These are phyloP conservation scores for Arachis hypogaea DNA, from an alignment of 306 rosid species.

Conservation along the genomic window DNA sequence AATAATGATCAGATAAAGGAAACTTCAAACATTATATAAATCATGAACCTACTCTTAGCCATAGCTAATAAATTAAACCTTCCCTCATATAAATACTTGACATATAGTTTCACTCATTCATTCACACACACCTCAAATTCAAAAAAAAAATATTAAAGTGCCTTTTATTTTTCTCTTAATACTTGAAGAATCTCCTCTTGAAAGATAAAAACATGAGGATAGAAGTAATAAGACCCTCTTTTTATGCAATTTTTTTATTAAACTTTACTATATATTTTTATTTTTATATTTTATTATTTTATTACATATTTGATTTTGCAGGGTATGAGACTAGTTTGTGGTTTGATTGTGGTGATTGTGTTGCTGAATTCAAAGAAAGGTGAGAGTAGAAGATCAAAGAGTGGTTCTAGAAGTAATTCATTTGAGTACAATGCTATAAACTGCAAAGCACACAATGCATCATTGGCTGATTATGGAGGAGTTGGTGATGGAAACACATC, in stretches of 20 bases:
- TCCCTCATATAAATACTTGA: slow-evolving; percentile 40
- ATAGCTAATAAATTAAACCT: neutral
- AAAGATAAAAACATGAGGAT: slow-evolving; percentile 39
- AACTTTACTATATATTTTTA: too few species aligned
- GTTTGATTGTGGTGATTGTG: slow-evolving; percentile 39
- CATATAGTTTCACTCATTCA: slow-evolving; percentile 28
- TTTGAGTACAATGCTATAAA: slow-evolving; percentile 65
- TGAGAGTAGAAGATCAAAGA: slow-evolving; percentile 49
- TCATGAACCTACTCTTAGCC: slow-evolving; percentile 13
- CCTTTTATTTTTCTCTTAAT: slow-evolving; percentile 10
- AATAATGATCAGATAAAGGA: too few species aligned
- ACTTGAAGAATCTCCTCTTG: slow-evolving; percentile 41
- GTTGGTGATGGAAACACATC: slow-evolving; percentile 80
- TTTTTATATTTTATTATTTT: too few species aligned
- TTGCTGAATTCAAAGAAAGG: slow-evolving; percentile 47
- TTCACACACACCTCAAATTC: slow-evolving; percentile 3
- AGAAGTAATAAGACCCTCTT: slow-evolving; percentile 32
- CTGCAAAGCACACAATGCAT: slow-evolving; percentile 73
- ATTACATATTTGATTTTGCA: slow-evolving; percentile 23
- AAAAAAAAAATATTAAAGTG: slow-evolving; percentile 38
- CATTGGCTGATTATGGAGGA: slow-evolving; percentile 72
- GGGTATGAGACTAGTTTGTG: slow-evolving; percentile 39
- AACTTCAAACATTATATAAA: too few species aligned
- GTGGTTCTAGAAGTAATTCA: slow-evolving; percentile 6
- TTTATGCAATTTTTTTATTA: too few species aligned